These are phyloP conservation scores for Gracilaria caudata DNA, from an alignment of 23 red algal species.

Conservation along the genomic window DNA sequence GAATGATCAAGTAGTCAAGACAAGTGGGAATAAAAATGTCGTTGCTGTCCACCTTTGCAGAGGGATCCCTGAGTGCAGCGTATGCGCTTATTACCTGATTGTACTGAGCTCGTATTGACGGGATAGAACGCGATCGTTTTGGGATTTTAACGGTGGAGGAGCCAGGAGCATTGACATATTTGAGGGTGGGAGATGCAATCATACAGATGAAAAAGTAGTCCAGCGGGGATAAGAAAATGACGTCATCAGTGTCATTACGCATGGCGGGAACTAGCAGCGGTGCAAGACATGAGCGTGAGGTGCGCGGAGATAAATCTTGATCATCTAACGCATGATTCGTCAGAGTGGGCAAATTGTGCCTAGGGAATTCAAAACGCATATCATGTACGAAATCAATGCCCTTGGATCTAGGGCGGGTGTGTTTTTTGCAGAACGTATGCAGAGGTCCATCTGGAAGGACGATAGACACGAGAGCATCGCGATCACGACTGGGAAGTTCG, in stretches of 20 bases:
- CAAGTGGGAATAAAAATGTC: constrained; percentile 46
- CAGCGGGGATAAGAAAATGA: constrained; percentile 36
- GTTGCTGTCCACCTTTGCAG: neutral
- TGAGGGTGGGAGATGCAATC: constrained; percentile 50
- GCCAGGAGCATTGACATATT: constrained; percentile 34
- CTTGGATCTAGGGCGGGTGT: neutral
- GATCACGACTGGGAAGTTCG: constrained; percentile 32
- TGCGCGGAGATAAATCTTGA: neutral
- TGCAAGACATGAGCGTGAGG: constrained; percentile 32
- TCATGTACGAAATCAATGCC: constrained; percentile 23
- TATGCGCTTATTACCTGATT: constrained; percentile 56
- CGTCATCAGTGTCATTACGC: constrained; percentile 32
- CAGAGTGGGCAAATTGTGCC: constrained; percentile 23
- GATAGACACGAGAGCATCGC: constrained; percentile 38
- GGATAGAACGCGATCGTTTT: constrained; percentile 47
- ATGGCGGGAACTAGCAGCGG: constrained; percentile 1
- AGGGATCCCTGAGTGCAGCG: neutral
- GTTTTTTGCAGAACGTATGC: constrained; percentile 44
- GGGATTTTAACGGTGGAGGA: neutral
- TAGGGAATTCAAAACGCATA: constrained; percentile 52
- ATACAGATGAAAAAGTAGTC: constrained; percentile 64
- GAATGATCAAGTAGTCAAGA: constrained; percentile 49
- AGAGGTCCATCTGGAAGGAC: constrained; percentile 51
- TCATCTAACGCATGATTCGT: constrained; percentile 37
- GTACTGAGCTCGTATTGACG: constrained; percentile 52